Percentiles rank a stretch among this genome's conserved stretches.
phyloP scores from a whole-genome alignment of 768 basidiomycete genomes.

The Lactarius hengduanensis region DNA sequence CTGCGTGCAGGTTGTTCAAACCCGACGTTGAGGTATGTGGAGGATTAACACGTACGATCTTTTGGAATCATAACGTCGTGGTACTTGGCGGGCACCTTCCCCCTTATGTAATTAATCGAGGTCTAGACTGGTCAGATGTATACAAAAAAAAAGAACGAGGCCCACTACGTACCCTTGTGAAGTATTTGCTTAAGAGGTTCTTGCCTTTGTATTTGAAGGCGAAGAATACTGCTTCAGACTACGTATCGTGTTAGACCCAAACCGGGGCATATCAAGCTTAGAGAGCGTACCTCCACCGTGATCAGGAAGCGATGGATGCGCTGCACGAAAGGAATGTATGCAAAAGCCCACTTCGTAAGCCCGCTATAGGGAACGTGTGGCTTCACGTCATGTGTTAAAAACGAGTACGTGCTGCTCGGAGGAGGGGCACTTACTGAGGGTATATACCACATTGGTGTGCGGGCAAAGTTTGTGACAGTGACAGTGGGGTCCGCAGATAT shows the following conservation, averaged over 20 bases:
- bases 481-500: conserved; percentile 50
- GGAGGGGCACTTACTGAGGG: conserved; percentile 40
- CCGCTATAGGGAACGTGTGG: conserved; percentile 40
- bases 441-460: conserved; percentile 58
- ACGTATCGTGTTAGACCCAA: neutral
- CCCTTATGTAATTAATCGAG: conserved; percentile 45
- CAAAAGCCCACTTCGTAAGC: conserved; percentile 51
- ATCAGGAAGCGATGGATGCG: conserved; percentile 46
- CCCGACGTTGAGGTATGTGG: neutral
- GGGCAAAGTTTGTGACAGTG: conserved; percentile 51
- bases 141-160: conserved; percentile 3
- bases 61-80: conserved; percentile 43
- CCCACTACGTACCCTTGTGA: neutral
- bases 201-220: conserved; percentile 12
- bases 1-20: conserved; percentile 32
- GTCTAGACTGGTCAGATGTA: conserved; percentile 33
- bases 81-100: conserved; percentile 39
- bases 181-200: neutral
- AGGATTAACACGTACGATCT: conserved; percentile 42
- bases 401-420: no score
- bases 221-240: conserved; percentile 5
- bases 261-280: neutral
- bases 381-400: neutral
- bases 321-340: conserved; percentile 49
- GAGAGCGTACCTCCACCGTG: conserved; percentile 43